Evolutionary conservation across 2,329 filamentous ascomycete genomes (phyloP).

Genomic region (Apiospora arundinis): DNA sequence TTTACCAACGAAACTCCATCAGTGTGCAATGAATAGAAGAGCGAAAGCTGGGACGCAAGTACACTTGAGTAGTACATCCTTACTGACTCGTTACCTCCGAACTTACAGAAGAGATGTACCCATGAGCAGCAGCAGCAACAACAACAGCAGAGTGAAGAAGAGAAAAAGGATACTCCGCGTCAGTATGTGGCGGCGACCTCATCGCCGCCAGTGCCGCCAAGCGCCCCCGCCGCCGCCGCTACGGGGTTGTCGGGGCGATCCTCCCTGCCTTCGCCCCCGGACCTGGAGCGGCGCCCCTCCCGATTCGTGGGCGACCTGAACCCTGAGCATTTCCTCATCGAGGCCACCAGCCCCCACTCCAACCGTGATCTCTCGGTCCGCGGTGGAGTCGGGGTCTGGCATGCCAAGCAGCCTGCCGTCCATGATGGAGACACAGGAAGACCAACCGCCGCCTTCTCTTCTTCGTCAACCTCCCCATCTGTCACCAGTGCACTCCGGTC

Average conservation of each 20-base stretch:
- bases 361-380: conserved; percentile 49
- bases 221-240: background rate
- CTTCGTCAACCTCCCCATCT: background rate
- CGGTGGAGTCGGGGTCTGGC: conserved; percentile 63
- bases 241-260: background rate
- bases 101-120: conserved; percentile 27
- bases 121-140: conserved; percentile 18
- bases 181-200: conserved; percentile 6
- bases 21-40: no score
- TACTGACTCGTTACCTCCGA: background rate
- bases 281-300: conserved; percentile 2
- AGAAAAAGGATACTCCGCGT: conserved; percentile 18
- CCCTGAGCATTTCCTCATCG: conserved; percentile 65
- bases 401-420: conserved; percentile 39
- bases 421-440: background rate
- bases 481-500: background rate
- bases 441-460: background rate
- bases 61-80: background rate
- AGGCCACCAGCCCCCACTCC: conserved; percentile 53
- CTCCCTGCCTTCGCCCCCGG: background rate
- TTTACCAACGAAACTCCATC: background rate
- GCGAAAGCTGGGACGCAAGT: no score
- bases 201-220: conserved; percentile 16
- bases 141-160: background rate
- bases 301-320: conserved; percentile 66